Conservation (phyloP, 2,329 filamentous ascomycete species). For the Aspergillus neotritici region DNA sequence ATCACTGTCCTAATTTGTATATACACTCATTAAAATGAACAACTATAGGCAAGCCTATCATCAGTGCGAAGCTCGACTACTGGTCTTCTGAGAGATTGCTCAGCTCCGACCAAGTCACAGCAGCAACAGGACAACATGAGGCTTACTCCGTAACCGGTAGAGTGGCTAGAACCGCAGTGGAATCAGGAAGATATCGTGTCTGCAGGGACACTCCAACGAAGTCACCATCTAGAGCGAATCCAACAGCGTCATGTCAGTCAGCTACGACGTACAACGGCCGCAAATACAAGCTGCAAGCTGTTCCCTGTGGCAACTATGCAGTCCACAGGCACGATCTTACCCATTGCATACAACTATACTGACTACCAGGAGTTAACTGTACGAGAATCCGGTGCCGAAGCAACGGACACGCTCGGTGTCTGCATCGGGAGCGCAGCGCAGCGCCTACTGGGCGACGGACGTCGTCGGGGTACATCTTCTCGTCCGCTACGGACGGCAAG, state of each 20-base stretch:
- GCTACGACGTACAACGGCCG: constrained; percentile 49
- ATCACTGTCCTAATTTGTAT: not conserved
- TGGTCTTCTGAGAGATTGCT: constrained; percentile 51
- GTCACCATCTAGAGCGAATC: constrained; percentile 53
- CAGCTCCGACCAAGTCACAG: constrained; percentile 40
- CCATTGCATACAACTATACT: constrained; percentile 37
- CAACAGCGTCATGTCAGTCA: constrained; percentile 48
- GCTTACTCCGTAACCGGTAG: constrained; percentile 46
- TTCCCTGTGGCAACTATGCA: constrained; percentile 51
- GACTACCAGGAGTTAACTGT: constrained; percentile 46
- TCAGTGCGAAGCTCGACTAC: constrained; percentile 53
- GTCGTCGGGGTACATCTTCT: constrained; percentile 33
- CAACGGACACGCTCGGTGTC: constrained; percentile 58
- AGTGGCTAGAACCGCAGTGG: constrained; percentile 35
- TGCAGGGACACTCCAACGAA: constrained; percentile 31
- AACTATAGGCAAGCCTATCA: constrained; percentile 42
- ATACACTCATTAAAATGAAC: not conserved
- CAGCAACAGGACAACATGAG: constrained; percentile 46
- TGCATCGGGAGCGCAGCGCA: constrained; percentile 53
- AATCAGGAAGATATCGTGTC: constrained; percentile 31
- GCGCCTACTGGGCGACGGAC: constrained; percentile 58
- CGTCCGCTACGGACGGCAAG: constrained; percentile 51
- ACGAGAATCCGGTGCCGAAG: constrained; percentile 55
- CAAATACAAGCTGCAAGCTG: constrained; percentile 48
- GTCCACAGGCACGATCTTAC: constrained; percentile 47